phyloP scores from a whole-genome alignment of 2,329 filamentous ascomycete species.

The Elsinoe arachidis region DNA sequence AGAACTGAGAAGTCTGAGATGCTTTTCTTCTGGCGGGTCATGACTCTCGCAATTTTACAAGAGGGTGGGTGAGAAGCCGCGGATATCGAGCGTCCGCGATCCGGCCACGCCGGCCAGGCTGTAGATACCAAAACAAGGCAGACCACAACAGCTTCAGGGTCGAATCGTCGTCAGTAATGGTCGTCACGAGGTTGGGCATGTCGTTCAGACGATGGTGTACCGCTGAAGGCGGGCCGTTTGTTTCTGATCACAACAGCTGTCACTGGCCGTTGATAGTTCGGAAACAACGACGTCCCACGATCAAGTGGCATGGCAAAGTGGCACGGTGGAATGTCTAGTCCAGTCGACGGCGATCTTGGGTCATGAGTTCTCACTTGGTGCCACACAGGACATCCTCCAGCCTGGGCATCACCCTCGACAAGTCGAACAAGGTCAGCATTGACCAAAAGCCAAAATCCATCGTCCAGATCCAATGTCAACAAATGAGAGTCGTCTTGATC shows the following conservation, averaged over 20 bases:
- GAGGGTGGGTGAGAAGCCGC: not conserved
- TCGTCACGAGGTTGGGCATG: not conserved
- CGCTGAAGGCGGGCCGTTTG: slow-evolving; percentile 1
- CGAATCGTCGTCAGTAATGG: not conserved
- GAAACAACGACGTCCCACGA: not conserved
- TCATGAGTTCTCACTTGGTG: not conserved
- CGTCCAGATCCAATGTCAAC: not conserved
- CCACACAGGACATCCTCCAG: not conserved
- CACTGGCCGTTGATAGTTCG: slow-evolving; percentile 1
- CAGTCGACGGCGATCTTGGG: not conserved
- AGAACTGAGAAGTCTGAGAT: not conserved
- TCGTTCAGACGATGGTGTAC: not conserved
- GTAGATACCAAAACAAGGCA: too few species aligned
- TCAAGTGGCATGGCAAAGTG: not conserved
- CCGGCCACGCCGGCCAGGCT: not conserved
- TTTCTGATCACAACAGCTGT: slow-evolving; percentile 10
- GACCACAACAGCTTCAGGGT: not conserved
- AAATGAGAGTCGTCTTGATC: not conserved
- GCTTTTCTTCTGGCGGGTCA: not conserved
- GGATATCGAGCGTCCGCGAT: not conserved
- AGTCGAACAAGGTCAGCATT: not conserved
- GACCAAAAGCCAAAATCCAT: slow-evolving; percentile 3
- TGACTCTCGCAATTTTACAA: not conserved
- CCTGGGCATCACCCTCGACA: not conserved
- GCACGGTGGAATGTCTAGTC: not conserved